A percentile compares a stretch with the other conserved stretches of the same genome.
These are phyloP conservation scores for Acanthamoeba triangularis DNA, from an alignment of 208 protist species.

Conservation along the genomic window DNA sequence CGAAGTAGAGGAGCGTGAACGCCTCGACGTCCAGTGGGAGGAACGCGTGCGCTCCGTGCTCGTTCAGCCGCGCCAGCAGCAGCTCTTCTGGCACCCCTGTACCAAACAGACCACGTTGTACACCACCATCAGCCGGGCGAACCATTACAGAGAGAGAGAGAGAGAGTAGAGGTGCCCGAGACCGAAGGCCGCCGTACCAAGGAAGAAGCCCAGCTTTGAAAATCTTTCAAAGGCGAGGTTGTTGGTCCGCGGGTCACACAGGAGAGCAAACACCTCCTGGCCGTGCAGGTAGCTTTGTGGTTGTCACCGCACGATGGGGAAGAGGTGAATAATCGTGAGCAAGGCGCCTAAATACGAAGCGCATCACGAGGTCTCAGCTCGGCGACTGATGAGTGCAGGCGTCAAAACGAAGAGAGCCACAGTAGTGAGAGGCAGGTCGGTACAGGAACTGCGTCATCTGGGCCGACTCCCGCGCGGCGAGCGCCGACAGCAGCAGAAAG, in stretches of 20 bases:
- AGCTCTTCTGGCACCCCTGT: constrained; percentile 24
- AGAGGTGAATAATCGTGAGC: no score
- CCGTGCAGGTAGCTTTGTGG: background rate
- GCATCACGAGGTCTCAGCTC: no score
- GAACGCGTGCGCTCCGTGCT: constrained; percentile 26
- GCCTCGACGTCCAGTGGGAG: constrained; percentile 17
- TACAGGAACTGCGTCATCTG: constrained; percentile 53
- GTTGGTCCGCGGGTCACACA: constrained; percentile 12
- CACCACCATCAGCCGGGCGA: background rate
- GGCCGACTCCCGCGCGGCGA: background rate
- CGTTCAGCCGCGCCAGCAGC: background rate
- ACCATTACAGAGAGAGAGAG: background rate
- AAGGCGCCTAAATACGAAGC: no score
- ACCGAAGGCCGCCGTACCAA: background rate
- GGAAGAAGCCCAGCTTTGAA: constrained; percentile 33
- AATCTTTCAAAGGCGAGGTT: constrained; percentile 38
- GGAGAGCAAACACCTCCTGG: constrained; percentile 27
- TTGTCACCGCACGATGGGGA: background rate
- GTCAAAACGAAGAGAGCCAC: background rate
- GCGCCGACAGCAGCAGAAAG: constrained; percentile 1
- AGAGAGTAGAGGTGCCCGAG: no score
- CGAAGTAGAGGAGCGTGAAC: constrained; percentile 55
- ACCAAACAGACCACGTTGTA: background rate
- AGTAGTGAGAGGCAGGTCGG: background rate
- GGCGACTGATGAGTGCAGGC: no score